Base-by-base conservation (phyloP, 345 rosid genomes). In the Gossypioides kirkii region DNA sequence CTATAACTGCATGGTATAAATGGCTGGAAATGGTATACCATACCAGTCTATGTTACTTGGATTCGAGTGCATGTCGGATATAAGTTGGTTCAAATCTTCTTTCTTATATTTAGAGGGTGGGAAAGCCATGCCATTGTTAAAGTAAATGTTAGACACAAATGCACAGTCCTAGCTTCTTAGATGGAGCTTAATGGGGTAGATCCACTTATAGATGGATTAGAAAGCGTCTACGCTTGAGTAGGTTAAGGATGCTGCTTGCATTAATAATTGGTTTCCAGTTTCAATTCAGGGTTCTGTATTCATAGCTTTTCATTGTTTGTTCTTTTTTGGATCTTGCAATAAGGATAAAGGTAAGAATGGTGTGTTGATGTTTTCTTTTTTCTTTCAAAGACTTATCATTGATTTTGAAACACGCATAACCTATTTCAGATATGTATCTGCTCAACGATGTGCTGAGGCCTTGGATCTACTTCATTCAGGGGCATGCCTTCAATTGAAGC, bases 381-480 rank as follows among this genome's bases (percentile, higher is more conserved):
- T 12, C 20, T 47, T 58, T 2, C 0, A 20, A 66, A 73, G 68
- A 58, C 43, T 61, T 75, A 54, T 23, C 3, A 14, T 69, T 47
- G 46, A 56, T 75, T 77, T 64, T 74, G 55, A 74, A 56, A 36
- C 26, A 72, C 43, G 62, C 14, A 23, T 38, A 72, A 72, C 10
- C 18, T 69, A 10, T 66, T 69, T 56, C 83, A 94, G 98, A 76
- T 94, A 94, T 67, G 78, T 80, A 11, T 73, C 90, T 47, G 90
- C 94, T 69, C 90, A 91, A 79, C 82, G 99, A 80, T 84, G 58
- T 83, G 74, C 91, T 3, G 98, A 95, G 81, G 97, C 99, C 78
- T 78, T 87, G 78, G 93, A 92, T 80, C 70, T 95, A 68, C 86
- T 95, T 73, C 87, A 86, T 43, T 83, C 99, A 20, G 99, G 99